These are phyloP conservation scores for Lasiodiplodia theobromae DNA, from an alignment of 2,329 filamentous ascomycete species.

Conservation along the genomic window DNA sequence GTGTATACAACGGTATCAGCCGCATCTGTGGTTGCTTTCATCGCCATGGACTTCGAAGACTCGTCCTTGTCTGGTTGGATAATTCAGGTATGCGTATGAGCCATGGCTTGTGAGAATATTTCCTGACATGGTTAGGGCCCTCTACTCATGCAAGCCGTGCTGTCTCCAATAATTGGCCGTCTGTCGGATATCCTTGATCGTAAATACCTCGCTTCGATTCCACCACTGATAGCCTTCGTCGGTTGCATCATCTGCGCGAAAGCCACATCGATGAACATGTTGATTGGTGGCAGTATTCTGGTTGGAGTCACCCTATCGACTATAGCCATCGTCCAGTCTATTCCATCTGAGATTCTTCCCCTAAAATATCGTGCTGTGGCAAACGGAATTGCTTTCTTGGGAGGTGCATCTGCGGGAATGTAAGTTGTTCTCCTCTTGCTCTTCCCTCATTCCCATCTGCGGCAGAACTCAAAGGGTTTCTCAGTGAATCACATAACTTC, in stretches of 20 bases:
- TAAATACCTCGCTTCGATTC: slow-evolving; percentile 60
- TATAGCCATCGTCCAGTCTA: slow-evolving; percentile 63
- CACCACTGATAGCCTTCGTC: slow-evolving; percentile 61
- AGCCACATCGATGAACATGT: slow-evolving; percentile 62
- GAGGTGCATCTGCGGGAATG: slow-evolving; percentile 60
- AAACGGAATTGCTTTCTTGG: slow-evolving; percentile 61
- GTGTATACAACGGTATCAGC: slow-evolving; percentile 64
- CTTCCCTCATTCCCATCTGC: not conserved
- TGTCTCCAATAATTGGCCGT: slow-evolving; percentile 63
- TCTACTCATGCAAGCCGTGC: slow-evolving; percentile 63
- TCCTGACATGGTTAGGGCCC: slow-evolving; percentile 53
- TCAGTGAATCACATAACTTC: slow-evolving; percentile 13
- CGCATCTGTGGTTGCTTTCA: slow-evolving; percentile 64
- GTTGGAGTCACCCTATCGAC: slow-evolving; percentile 63
- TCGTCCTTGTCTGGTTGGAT: slow-evolving; percentile 62
- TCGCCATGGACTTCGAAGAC: slow-evolving; percentile 61
- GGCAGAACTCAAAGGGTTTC: no score
- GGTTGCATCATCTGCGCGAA: slow-evolving; percentile 63
- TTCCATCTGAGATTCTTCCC: slow-evolving; percentile 64
- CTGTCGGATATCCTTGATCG: slow-evolving; percentile 65
- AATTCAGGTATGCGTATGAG: slow-evolving; percentile 53
- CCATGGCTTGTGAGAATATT: not conserved
- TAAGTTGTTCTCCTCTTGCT: slow-evolving; percentile 43
- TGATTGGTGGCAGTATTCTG: slow-evolving; percentile 65
- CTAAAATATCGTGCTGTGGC: slow-evolving; percentile 64